These are phyloP conservation scores for Lachnellula suecica DNA, from an alignment of 2,329 filamentous ascomycete genomes.

Conservation along the genomic window DNA sequence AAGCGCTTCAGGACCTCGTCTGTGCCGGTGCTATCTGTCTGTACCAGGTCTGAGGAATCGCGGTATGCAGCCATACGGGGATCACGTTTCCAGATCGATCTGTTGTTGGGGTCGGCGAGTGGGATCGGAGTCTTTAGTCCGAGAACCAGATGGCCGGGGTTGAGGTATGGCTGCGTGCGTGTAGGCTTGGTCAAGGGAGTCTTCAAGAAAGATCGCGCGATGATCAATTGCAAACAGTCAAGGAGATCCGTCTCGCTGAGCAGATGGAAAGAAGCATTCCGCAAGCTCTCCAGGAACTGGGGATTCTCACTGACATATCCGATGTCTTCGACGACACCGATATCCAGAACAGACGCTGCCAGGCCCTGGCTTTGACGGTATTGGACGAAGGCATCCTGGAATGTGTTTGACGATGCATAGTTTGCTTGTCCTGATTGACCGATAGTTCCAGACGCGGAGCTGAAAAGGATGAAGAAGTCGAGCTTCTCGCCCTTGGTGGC, in stretches of 20 bases:
- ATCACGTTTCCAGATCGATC: neutral
- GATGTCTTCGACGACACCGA: neutral
- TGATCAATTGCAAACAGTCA: constrained; percentile 4
- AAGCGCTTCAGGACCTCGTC: neutral
- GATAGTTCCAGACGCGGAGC: neutral
- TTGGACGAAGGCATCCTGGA: neutral
- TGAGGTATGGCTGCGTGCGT: neutral
- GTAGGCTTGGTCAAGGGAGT: neutral
- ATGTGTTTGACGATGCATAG: neutral
- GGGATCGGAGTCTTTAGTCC: neutral
- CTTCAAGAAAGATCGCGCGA: neutral
- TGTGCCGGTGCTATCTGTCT: neutral
- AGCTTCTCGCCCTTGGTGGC: constrained; percentile 15
- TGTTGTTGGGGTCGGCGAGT: neutral
- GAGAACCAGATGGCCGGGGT: neutral
- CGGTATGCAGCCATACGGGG: constrained; percentile 1
- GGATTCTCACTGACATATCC: constrained; percentile 19
- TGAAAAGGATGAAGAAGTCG: constrained; percentile 33
- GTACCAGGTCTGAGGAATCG: neutral
- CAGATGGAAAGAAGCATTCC: constrained; percentile 7
- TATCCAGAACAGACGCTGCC: neutral
- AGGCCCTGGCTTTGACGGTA: constrained; percentile 22
- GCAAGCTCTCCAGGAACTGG: constrained; percentile 32
- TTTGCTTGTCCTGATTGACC: neutral
- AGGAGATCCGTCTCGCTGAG: constrained; percentile 7